Base-by-base conservation (phyloP, 345 rosid genomes). In the Syzygium grande region DNA sequence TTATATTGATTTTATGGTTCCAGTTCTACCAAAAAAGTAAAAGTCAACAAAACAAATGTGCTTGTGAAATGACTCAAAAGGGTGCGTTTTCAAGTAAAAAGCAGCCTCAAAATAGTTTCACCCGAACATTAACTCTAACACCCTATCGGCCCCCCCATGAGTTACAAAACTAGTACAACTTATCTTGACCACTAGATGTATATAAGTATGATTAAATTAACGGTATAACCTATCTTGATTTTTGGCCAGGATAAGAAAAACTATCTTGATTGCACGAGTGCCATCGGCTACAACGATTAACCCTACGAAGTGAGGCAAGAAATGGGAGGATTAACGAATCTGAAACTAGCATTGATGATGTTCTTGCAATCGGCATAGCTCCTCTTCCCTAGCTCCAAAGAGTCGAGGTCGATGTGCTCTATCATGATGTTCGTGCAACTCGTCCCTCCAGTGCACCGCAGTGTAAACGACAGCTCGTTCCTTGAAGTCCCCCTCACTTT, bases 381-480 rank as follows among this genome's bases (percentile, higher is more conserved):
- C 87, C 77, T 52, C 79, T 68, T 58, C 53, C 91, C 88, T 27
- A 85, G 79, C 23, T 10, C 51, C 1, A 87, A 85, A 8, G 95
- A 86, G 43, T 23, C 58, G 9, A 93, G 51, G 10, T 89, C 7
- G 51, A 91, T 90, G 29, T 88, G 52, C 58, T 86, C 87, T 89
- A 91, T 88, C 21, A 56, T 79, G 9, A 88, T 91, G 79, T 86
- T 23, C n/a, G 1, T 16, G 58, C 95, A 93, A 41, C 93, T 93
- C 52, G 61, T 73, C 14, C 49, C 85, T 19, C 51, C 84, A 22
- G 85, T 59, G 51, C 95, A 91, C 85, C 89, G 52, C 73, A 93
- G 79, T 16, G n/a, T 56, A 52, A 93, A 86, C 38, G 91, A 92
- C 86, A 56, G 53, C 19, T 84, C 84, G 19, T 79, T 88, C 11